Percentiles rank a stretch among this genome's conserved stretches.
Evolutionary conservation across 257 asterid genomes (phyloP).

Genomic region (Haberlea rhodopensis): DNA sequence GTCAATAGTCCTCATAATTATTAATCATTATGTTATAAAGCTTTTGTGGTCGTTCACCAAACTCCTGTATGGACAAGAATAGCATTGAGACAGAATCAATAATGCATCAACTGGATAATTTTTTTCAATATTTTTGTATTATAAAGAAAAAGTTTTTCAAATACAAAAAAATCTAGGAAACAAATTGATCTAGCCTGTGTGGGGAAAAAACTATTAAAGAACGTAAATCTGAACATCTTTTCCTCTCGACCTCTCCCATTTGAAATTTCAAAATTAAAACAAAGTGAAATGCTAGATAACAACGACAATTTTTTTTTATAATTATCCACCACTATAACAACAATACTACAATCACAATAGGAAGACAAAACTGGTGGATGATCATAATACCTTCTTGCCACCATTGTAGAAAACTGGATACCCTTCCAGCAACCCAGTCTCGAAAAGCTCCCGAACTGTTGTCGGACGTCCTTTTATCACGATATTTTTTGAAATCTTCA

Average conservation of each 20-base stretch:
- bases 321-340: not conserved
- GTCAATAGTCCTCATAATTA: not conserved
- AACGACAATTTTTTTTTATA: not conserved
- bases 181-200: not conserved
- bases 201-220: not conserved
- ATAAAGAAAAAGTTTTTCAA: not conserved
- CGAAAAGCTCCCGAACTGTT: constrained; percentile 87
- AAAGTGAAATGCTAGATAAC: not conserved
- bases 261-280: no score
- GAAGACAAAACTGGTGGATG: not conserved
- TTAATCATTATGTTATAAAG: not conserved
- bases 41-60: not conserved
- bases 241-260: not conserved
- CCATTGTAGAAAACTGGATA: constrained; percentile 97
- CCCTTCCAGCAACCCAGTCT: constrained; percentile 91
- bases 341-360: not conserved
- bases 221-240: not conserved
- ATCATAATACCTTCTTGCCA: constrained; percentile 70
- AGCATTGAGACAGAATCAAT: not conserved
- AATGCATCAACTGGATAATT: not conserved
- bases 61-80: not conserved
- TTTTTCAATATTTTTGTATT: not conserved
- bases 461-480: constrained; percentile 59
- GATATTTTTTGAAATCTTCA: constrained; percentile 68
- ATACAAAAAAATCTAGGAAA: not conserved